Percentiles rank a stretch among this genome's conserved stretches.
Evolutionary conservation across 164 flowering plant genomes (phyloP).

Genomic region (Brasenia schreberi): DNA sequence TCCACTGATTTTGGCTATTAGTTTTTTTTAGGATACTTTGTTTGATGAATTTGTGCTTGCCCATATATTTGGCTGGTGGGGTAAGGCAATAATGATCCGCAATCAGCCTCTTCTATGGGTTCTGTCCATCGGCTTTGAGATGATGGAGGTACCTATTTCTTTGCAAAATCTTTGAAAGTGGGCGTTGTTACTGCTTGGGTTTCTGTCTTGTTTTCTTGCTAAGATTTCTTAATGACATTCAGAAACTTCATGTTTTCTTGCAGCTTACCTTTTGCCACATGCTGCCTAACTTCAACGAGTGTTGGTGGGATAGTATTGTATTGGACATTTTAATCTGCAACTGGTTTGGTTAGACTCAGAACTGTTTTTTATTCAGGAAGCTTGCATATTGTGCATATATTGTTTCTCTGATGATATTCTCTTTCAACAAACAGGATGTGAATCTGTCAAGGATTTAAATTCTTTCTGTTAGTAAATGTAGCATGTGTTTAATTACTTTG

Average conservation of each 20-base stretch:
- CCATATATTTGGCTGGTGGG: slow-evolving; percentile 99
- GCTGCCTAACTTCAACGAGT: slow-evolving; percentile 97
- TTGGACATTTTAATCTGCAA: slow-evolving; percentile 93
- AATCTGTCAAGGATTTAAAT: too few species aligned
- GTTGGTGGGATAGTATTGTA: slow-evolving; percentile 99
- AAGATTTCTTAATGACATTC: background rate
- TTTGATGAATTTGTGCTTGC: slow-evolving; percentile 97
- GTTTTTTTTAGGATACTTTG: slow-evolving; percentile 61
- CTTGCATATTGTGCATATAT: background rate
- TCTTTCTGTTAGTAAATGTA: too few species aligned
- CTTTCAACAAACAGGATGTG: background rate
- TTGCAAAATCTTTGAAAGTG: background rate
- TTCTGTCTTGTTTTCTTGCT: background rate
- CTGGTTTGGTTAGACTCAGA: slow-evolving; percentile 76
- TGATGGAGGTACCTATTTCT: slow-evolving; percentile 66
- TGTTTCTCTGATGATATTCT: background rate
- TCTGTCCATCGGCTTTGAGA: slow-evolving; percentile 88
- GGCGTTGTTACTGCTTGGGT: too few species aligned
- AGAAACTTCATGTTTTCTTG: slow-evolving; percentile 1
- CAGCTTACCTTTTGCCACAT: slow-evolving; percentile 98
- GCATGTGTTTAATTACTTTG: too few species aligned
- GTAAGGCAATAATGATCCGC: slow-evolving; percentile 97
- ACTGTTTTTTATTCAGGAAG: background rate
- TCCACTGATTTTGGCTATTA: slow-evolving; percentile 11
- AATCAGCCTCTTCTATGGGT: slow-evolving; percentile 99